Base-by-base conservation (phyloP, 2,329 filamentous ascomycete species). In the Tolypocladium amazonense region DNA sequence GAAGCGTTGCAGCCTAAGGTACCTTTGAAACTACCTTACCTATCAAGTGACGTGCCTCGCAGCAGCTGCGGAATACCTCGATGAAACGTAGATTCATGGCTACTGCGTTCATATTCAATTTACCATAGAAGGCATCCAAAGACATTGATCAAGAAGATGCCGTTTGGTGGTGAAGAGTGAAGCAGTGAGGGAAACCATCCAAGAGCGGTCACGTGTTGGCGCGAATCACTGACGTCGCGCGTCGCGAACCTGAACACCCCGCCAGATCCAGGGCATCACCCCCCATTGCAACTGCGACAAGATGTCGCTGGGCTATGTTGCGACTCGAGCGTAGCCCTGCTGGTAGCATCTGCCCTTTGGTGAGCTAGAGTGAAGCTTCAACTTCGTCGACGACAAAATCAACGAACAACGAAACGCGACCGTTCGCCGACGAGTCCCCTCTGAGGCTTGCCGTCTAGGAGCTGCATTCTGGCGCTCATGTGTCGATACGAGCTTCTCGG, bases 401-500 rank as follows among this genome's bases (percentile, higher is more conserved):
- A 33, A 18, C 50, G 4, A 20, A 30, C 30, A 53, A 6, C 27
- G 30, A 35, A 12, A 35, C 27, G 20, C 47, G 47, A 18, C 2
- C 27, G 27, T 27, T 15, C 3, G 27, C 47, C 25, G 14, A 27
- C 47, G 4, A 15, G n/a, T 15, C 45, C 23, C 45, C 23, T 15
- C 9, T 6, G 23, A n/a, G 12, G 45, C 45, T 15, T 12, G 15
- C 7, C 25, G 23, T 50, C 45, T 18, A 15, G 12, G 45, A 50
- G 45, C 45, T 50, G 25, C 2, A 30, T 2, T n/a, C 14, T 2
- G 15, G 47, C 47, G 4, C 47, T n/a, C 47, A 83, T 83, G 80
- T 83, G 80, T 72, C 79, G 80, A 23, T 80, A 79, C 68, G 80
- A 83, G 71, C 75, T 80, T 25, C 65, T 83, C 35, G 80, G 80